Evolutionary conservation across 495 filamentous ascomycete species (phyloP), one percentile per base, ranked within the genome.

Genomic region (Neohortaea acidophila): DNA sequence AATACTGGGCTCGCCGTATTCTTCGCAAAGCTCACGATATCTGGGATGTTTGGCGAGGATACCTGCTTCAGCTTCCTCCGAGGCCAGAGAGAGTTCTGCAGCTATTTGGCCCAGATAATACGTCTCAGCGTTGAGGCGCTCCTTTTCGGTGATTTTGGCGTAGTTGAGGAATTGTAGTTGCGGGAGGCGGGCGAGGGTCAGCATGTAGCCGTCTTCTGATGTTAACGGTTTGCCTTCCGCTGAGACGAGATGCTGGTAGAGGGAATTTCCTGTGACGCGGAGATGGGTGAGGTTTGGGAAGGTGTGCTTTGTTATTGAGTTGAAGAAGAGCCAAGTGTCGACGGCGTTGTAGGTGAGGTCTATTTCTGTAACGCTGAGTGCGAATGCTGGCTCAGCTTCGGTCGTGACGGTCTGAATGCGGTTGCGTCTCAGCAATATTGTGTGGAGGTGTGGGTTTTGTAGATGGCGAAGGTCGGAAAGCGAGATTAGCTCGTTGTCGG

Each of bases 81-180:
- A 64, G 0, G 65, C 68, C 8, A 64, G 64, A 12, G 78, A 73
- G 14, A 94, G 61, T 49, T 81, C 79, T 33, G 73, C 73, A 13
- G 68, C 80, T 37, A 94, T 85, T 21, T 75, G 69, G 4, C 73
- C 77, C 9, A 96, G 71, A 54, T 96, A 97, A 58, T 86, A 97
- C 51, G 85, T 76, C 39, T 97, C 89, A 10, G 81, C 84, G 49
- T 96, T 84, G 31, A 67, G 65, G 14, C 89, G 73, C 45, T 94
- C 85, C 28, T 74, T 68, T 0, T 56, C 41, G 0, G 74, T 72
- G 46, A 97, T 79, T 45, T 51, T 64, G 50, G 74, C 78, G 56
- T 79, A 91, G 57, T 97, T 96, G 11, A 97, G 69, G 0, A 59
- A 62, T 21, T 69, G 67, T 10, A 91, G 68, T 5, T 57, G 57